Evolutionary conservation across 202 grass and related monocot genomes (phyloP).

Genomic region (Bolboschoenoplectus hybrid): DNA sequence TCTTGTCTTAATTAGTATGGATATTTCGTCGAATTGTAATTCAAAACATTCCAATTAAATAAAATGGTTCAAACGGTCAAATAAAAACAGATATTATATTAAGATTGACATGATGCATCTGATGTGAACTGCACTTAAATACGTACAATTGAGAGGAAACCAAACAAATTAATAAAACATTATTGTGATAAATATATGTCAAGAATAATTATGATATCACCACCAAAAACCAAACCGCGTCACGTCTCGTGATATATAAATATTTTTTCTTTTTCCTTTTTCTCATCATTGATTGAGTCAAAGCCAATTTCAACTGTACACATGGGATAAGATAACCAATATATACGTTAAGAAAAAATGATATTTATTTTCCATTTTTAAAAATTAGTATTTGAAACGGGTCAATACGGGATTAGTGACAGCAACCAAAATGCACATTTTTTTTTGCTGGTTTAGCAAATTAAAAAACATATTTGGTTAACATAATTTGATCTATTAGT

Average conservation of each 20-base stretch:
- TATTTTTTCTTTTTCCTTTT: neutral
- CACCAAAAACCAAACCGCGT: neutral
- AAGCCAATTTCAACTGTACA: neutral
- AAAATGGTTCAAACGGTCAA: neutral
- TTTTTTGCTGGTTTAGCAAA: neutral
- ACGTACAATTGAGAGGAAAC: neutral
- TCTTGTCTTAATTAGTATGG: no score
- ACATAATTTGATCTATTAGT: neutral
- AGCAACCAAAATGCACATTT: neutral
- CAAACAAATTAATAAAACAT: neutral
- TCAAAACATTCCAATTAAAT: no score
- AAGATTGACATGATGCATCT: neutral
- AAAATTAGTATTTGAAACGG: neutral
- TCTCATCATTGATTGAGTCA: neutral
- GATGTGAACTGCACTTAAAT: neutral
- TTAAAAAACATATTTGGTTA: neutral
- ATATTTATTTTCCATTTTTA: neutral
- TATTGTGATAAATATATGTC: neutral
- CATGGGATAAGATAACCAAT: neutral
- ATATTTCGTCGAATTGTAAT: no score
- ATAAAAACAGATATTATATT: neutral
- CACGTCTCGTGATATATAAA: neutral
- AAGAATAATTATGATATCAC: neutral
- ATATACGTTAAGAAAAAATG: neutral
- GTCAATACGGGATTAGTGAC: neutral